A percentile compares a stretch with the other conserved stretches of the same genome.
phyloP scores from a whole-genome alignment of 1,284 basidiomycete species.

The Mycena sp. region DNA sequence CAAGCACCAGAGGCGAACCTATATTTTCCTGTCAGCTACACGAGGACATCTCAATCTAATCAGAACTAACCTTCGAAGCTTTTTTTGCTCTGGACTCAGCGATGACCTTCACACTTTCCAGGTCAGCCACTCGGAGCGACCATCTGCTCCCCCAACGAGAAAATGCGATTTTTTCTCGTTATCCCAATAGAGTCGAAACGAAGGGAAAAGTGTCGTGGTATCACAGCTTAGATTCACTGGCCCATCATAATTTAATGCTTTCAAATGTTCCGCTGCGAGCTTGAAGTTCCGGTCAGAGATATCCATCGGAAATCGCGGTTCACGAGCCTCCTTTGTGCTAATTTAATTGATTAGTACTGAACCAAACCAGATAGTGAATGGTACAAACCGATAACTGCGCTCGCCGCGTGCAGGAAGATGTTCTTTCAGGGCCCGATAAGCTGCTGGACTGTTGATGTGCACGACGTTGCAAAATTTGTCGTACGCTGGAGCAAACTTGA shows the following conservation, averaged over 20 bases:
- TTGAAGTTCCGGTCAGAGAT: slow-evolving; percentile 19
- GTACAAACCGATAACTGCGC: slow-evolving; percentile 37
- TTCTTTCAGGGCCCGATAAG: slow-evolving; percentile 35
- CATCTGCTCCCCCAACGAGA: slow-evolving; percentile 38
- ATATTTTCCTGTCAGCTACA: not conserved
- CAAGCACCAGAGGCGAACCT: slow-evolving; percentile 6
- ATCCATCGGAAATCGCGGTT: slow-evolving; percentile 24
- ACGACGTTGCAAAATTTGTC: slow-evolving; percentile 43
- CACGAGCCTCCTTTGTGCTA: not conserved
- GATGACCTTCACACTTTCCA: slow-evolving; percentile 27
- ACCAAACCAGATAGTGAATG: not conserved
- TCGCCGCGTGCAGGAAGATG: slow-evolving; percentile 34
- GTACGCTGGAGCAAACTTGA: too few species aligned
- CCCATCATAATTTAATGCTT: too few species aligned
- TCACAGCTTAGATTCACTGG: too few species aligned
- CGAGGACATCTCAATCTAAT: too few species aligned
- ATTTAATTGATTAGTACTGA: not conserved
- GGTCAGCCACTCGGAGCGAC: slow-evolving; percentile 29
- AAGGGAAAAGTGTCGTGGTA: slow-evolving; percentile 40
- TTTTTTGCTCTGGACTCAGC: slow-evolving; percentile 16
- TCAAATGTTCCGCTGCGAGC: not conserved
- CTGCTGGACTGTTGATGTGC: slow-evolving; percentile 37
- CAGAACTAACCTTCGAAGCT: slow-evolving; percentile 11
- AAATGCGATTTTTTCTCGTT: slow-evolving; percentile 25
- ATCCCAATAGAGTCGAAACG: slow-evolving; percentile 36